phyloP scores from a whole-genome alignment of 148 eudicot genomes.

The Talinum fruticosum region DNA sequence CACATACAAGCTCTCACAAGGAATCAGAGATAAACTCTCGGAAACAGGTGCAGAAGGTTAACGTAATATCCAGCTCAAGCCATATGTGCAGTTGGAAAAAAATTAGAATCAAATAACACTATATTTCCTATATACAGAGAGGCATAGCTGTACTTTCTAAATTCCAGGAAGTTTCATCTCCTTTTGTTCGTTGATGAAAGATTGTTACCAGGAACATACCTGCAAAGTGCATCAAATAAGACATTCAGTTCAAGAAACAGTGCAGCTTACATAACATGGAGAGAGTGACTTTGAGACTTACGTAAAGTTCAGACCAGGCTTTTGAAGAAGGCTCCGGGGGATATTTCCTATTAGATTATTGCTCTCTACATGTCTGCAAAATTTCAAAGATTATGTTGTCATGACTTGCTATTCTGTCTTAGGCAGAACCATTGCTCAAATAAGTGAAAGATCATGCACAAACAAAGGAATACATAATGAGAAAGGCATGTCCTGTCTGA shows the following conservation, averaged over 20 bases:
- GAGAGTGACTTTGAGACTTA: conserved; percentile 28
- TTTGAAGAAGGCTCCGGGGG: conserved; percentile 52
- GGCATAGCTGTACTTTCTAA: conserved; percentile 8
- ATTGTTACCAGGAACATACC: conserved; percentile 71
- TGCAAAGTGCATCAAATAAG: conserved; percentile 25
- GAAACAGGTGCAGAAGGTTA: conserved; percentile 13
- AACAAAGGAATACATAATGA: neutral
- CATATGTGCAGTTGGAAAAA: conserved; percentile 21
- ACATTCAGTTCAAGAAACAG: conserved; percentile 15
- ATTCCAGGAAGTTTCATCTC: conserved; percentile 28
- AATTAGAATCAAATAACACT: conserved; percentile 12
- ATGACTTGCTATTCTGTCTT: neutral
- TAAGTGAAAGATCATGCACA: neutral
- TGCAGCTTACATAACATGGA: neutral
- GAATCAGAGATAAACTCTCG: conserved; percentile 12
- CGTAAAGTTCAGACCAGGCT: conserved; percentile 71
- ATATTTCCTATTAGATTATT: conserved; percentile 71
- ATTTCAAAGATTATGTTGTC: neutral
- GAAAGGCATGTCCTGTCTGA: neutral
- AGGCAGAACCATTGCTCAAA: neutral
- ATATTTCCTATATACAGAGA: neutral
- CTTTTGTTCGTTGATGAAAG: conserved; percentile 35
- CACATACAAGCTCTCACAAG: conserved; percentile 10
- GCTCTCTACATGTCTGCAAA: conserved; percentile 70
- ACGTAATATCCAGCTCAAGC: conserved; percentile 5